Evolutionary conservation across 75 land plant species (phyloP).

Genomic region (Selaginella tamariscina): DNA sequence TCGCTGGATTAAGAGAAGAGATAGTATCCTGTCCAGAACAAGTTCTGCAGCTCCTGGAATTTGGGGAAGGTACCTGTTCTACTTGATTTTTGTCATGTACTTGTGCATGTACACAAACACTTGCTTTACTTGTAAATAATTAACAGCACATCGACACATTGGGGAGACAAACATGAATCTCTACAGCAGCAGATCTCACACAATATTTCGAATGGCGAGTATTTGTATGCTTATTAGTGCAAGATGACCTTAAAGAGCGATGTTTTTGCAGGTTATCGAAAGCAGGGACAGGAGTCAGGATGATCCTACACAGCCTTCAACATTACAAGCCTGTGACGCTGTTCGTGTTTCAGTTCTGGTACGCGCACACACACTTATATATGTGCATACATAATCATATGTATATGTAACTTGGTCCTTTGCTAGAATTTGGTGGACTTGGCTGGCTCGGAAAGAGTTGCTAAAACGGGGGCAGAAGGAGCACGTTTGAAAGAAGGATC

Average conservation of each 20-base stretch:
- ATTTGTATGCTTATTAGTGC: background rate
- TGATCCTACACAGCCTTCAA: constrained; percentile 29
- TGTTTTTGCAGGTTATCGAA: constrained; percentile 69
- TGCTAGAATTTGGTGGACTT: constrained; percentile 87
- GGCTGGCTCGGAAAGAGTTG: constrained; percentile 96
- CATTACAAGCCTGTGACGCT: constrained; percentile 60
- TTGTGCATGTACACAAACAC: background rate
- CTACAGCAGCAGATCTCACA: constrained; percentile 94
- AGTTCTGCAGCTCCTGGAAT: constrained; percentile 75
- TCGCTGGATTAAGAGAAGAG: constrained; percentile 95
- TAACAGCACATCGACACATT: constrained; percentile 86
- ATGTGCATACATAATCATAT: background rate
- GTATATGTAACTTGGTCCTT: background rate
- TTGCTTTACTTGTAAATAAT: constrained; percentile 7
- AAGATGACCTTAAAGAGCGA: too few species aligned
- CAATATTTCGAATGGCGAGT: constrained; percentile 92
- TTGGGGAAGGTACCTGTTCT: constrained; percentile 68
- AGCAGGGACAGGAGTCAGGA: constrained; percentile 74
- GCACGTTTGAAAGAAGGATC: constrained; percentile 90
- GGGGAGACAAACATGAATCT: constrained; percentile 99
- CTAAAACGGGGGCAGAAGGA: constrained; percentile 97
- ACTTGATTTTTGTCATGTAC: background rate
- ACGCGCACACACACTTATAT: constrained; percentile 13
- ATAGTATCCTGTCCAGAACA: constrained; percentile 87
- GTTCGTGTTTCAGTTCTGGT: constrained; percentile 96